Evolutionary conservation across 2,329 filamentous ascomycete species (phyloP).

Genomic region (Mycogone perniciosa): DNA sequence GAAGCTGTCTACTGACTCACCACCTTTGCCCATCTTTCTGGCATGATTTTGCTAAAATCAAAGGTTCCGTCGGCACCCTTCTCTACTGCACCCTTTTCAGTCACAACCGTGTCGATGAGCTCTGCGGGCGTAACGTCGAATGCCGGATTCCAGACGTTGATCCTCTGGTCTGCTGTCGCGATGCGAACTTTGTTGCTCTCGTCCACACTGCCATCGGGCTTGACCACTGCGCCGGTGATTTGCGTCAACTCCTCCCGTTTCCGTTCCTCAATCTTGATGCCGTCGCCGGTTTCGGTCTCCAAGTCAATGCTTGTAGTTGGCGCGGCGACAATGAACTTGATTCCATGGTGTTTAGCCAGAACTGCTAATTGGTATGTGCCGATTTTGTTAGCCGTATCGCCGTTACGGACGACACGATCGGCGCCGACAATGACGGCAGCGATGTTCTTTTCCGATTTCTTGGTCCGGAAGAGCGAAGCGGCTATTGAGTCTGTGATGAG

Average conservation of each 20-base stretch:
- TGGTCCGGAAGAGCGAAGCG: constrained; percentile 66
- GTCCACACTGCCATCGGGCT: constrained; percentile 57
- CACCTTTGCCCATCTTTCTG: constrained; percentile 44
- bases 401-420: constrained; percentile 90
- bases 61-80: constrained; percentile 69
- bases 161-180: constrained; percentile 70
- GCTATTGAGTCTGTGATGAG: constrained; percentile 97
- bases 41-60: constrained; percentile 51
- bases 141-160: constrained; percentile 91
- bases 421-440: constrained; percentile 88
- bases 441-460: constrained; percentile 60
- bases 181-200: constrained; percentile 60
- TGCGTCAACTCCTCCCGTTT: constrained; percentile 75
- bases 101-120: constrained; percentile 90
- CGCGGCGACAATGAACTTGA: constrained; percentile 93
- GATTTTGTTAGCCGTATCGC: constrained; percentile 98
- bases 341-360: constrained; percentile 77
- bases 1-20: constrained; percentile 10
- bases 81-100: constrained; percentile 80
- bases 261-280: constrained; percentile 88
- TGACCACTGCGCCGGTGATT: constrained; percentile 69
- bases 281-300: constrained; percentile 65
- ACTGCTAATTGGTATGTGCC: constrained; percentile 91
- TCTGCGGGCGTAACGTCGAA: constrained; percentile 91
- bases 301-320: constrained; percentile 93